Evolutionary conservation across 2,329 filamentous ascomycete species (phyloP).

Genomic region (Pseudocercospora fuligena): DNA sequence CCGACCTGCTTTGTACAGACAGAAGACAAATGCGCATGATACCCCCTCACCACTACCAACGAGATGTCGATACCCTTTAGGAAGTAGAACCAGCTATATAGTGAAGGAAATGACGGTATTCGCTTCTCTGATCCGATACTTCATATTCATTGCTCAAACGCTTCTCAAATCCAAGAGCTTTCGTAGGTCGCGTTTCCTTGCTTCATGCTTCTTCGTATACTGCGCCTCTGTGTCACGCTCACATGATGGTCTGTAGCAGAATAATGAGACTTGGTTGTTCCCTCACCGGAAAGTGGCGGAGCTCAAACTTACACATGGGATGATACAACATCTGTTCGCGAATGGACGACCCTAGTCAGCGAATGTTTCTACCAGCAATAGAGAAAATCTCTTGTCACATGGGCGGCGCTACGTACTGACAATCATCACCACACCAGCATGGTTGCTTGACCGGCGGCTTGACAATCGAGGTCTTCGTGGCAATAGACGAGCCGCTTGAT

Average conservation of each 20-base stretch:
- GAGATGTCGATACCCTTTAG: not conserved
- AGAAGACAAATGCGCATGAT: slow-evolving; percentile 4
- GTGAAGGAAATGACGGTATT: not conserved
- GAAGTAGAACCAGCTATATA: not conserved
- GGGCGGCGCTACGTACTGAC: slow-evolving; percentile 13
- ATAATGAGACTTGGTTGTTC: not conserved
- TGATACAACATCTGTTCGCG: slow-evolving; percentile 12
- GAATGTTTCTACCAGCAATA: not conserved
- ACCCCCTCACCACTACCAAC: not conserved
- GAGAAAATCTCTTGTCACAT: not conserved
- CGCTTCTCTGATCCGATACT: not conserved
- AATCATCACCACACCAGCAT: slow-evolving; percentile 41
- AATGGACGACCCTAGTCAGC: slow-evolving; percentile 5
- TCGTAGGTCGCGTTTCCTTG: not conserved
- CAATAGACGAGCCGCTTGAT: slow-evolving; percentile 27
- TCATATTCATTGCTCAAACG: not conserved
- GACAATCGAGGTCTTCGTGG: slow-evolving; percentile 28
- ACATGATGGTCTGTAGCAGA: slow-evolving; percentile 23
- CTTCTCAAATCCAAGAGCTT: not conserved
- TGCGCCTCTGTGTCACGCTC: not conserved
- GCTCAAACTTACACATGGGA: slow-evolving; percentile 27
- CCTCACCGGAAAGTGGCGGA: not conserved
- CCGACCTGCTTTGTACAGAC: slow-evolving; percentile 4
- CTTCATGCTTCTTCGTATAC: not conserved
- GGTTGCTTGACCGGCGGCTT: slow-evolving; percentile 35